Evolutionary conservation across 2,329 filamentous ascomycete species (phyloP).

Genomic region (Sporothrix variecibatus): DNA sequence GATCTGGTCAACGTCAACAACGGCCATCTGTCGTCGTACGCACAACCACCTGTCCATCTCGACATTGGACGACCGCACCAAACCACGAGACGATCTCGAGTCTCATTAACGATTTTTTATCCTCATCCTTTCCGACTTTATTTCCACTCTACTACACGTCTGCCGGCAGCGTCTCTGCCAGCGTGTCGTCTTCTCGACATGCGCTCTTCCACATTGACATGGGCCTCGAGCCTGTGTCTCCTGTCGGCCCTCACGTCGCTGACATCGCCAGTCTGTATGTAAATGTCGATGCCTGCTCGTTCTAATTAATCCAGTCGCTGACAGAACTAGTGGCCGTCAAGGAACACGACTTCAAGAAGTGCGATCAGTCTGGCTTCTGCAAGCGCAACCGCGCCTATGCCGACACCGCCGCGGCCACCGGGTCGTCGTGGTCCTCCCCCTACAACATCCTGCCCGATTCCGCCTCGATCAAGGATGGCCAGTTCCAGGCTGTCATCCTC

Average conservation of each 20-base stretch:
- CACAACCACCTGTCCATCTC: not conserved
- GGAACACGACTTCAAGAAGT: conserved; percentile 96
- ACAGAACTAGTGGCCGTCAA: conserved; percentile 72
- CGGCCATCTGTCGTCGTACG: conserved; percentile 16
- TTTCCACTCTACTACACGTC: not conserved
- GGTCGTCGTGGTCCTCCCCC: conserved; percentile 73
- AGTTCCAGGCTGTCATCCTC: conserved; percentile 76
- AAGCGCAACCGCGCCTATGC: conserved; percentile 90
- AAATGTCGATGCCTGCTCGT: not conserved
- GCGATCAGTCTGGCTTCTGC: conserved; percentile 94
- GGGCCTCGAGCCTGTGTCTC: conserved; percentile 65
- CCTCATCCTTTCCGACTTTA: not conserved
- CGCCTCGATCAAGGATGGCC: conserved; percentile 74
- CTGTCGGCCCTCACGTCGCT: conserved; percentile 55
- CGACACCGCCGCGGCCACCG: conserved; percentile 68
- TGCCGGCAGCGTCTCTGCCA: conserved; percentile 13
- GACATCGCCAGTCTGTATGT: conserved; percentile 58
- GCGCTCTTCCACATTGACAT: conserved; percentile 53
- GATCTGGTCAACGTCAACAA: not conserved
- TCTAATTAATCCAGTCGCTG: not conserved
- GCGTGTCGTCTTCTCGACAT: conserved; percentile 40
- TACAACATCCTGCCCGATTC: conserved; percentile 75
- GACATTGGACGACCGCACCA: not conserved
- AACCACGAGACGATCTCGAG: not conserved
- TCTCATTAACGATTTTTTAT: not conserved